phyloP scores from a whole-genome alignment of 1,284 basidiomycete genomes.

The Tylopilus sp. region DNA sequence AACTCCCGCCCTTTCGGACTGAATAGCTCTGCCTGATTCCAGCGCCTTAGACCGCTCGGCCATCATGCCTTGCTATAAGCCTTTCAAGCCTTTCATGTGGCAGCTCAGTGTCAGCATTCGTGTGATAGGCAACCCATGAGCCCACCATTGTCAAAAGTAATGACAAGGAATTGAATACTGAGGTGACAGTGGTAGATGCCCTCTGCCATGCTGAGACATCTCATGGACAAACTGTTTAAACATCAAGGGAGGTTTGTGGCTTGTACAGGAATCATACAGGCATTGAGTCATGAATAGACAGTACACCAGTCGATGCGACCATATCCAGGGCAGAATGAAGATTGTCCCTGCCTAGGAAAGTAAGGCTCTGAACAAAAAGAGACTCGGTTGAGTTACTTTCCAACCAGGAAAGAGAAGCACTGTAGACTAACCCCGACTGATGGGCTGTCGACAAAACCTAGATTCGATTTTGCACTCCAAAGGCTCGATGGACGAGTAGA shows the following conservation, averaged over 20 bases:
- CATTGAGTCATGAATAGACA: too few species aligned
- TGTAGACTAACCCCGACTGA: neutral
- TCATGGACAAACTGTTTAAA: too few species aligned
- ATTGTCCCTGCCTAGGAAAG: neutral
- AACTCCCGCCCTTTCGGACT: conserved; percentile 47
- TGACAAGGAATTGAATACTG: too few species aligned
- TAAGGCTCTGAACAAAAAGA: neutral
- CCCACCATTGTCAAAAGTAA: too few species aligned
- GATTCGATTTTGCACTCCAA: neutral
- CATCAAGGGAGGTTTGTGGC: too few species aligned
- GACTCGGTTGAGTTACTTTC: neutral
- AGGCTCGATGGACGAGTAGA: neutral
- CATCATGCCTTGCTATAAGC: conserved; percentile 51
- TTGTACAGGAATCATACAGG: too few species aligned
- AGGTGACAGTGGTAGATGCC: too few species aligned
- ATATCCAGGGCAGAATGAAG: neutral
- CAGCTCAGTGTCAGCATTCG: too few species aligned
- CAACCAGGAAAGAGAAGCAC: neutral
- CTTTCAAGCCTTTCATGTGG: too few species aligned
- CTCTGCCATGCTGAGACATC: too few species aligned
- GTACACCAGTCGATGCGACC: too few species aligned
- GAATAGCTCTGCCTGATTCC: conserved; percentile 32
- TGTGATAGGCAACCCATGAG: too few species aligned
- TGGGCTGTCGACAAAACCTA: neutral
- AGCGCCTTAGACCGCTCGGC: conserved; percentile 65